A percentile compares a stretch with the other conserved stretches of the same genome.
phyloP scores from a whole-genome alignment of 352 stramenopile species.

The Elongisporangium undulatum region DNA sequence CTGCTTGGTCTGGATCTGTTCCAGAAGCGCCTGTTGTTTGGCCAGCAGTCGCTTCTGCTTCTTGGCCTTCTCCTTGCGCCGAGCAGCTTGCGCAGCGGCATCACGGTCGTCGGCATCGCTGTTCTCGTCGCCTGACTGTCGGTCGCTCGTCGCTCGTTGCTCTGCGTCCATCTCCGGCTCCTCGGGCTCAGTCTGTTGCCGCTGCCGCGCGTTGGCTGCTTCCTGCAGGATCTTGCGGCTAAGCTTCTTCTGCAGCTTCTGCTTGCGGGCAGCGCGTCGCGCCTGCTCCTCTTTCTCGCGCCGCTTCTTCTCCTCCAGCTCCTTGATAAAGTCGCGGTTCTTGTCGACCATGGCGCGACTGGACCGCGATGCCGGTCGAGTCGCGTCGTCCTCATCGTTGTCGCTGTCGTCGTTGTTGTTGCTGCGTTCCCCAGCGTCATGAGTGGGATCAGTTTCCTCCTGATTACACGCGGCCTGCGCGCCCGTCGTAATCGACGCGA shows the following conservation, averaged over 20 bases:
- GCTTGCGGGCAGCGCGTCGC: slow-evolving; percentile 37
- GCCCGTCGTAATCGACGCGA: background rate
- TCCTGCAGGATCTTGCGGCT: slow-evolving; percentile 47
- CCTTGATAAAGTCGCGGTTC: slow-evolving; percentile 64
- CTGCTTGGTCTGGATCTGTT: slow-evolving; percentile 46
- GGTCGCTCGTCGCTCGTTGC: slow-evolving; percentile 8
- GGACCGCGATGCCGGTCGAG: slow-evolving; percentile 10
- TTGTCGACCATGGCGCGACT: slow-evolving; percentile 25
- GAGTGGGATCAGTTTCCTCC: slow-evolving; percentile 21
- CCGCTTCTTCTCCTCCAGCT: slow-evolving; percentile 67
- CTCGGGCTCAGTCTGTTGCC: slow-evolving; percentile 16
- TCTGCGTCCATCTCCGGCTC: slow-evolving; percentile 13
- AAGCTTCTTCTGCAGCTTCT: slow-evolving; percentile 59
- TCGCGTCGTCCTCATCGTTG: slow-evolving; percentile 20
- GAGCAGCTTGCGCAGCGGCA: slow-evolving; percentile 4
- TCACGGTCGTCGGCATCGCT: slow-evolving; percentile 11
- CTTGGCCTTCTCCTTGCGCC: slow-evolving; percentile 30
- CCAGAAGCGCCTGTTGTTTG: slow-evolving; percentile 54
- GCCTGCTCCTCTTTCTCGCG: slow-evolving; percentile 52
- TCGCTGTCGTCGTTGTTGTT: slow-evolving; percentile 14
- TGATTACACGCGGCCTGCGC: slow-evolving; percentile 24
- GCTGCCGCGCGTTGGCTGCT: slow-evolving; percentile 27
- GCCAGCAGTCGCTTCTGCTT: slow-evolving; percentile 47
- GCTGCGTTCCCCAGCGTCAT: slow-evolving; percentile 4
- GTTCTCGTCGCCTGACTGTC: slow-evolving; percentile 12